phyloP scores from a whole-genome alignment of 257 asterid genomes.

The Solanum verrucosum region DNA sequence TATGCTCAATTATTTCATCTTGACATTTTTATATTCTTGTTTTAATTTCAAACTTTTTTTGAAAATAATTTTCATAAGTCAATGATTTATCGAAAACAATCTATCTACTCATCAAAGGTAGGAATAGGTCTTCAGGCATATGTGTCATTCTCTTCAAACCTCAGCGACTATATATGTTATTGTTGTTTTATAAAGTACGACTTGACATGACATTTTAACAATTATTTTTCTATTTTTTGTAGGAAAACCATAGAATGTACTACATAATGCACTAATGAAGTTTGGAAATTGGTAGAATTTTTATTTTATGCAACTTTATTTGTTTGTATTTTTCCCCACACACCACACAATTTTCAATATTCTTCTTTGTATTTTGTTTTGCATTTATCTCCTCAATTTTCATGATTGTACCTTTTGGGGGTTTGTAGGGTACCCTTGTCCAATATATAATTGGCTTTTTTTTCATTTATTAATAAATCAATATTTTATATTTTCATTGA shows the following conservation, averaged over 20 bases:
- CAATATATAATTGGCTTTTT: neutral
- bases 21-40: neutral
- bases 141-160: neutral
- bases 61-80: neutral
- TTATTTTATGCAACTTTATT: neutral
- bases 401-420: neutral
- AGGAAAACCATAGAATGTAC: neutral
- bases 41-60: neutral
- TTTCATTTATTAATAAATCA: too few relatives aligned
- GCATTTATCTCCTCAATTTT: neutral
- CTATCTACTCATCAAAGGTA: fast-evolving
- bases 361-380: neutral
- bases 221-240: neutral
- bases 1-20: neutral
- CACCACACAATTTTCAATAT: neutral
- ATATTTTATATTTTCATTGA: neutral
- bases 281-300: neutral
- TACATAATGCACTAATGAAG: neutral
- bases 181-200: neutral
- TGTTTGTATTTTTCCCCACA: too few relatives aligned
- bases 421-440: neutral
- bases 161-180: neutral
- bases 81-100: fast-evolving
- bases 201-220: neutral
- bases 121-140: neutral